A percentile compares a stretch with the other conserved stretches of the same genome.
Conservation (phyloP, 2,329 filamentous ascomycete genomes). For the Aspergillus ustus region DNA sequence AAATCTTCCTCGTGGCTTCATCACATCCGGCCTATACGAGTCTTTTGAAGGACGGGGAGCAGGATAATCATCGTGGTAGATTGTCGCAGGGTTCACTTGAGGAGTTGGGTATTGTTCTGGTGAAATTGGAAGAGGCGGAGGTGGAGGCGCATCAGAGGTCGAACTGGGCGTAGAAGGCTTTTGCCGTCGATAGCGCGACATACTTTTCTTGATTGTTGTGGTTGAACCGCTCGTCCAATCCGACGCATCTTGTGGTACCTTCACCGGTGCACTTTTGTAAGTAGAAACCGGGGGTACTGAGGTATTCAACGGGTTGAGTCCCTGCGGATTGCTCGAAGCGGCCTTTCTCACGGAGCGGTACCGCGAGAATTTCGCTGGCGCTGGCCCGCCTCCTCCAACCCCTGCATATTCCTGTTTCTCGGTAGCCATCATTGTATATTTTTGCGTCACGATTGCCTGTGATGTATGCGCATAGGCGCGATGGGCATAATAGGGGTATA, state of each 20-base stretch:
- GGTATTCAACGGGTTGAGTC: conserved; percentile 17
- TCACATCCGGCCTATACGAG: not conserved
- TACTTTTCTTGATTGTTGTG: conserved; percentile 37
- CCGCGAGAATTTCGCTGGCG: conserved; percentile 56
- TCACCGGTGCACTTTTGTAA: conserved; percentile 23
- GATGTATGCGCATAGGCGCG: not conserved
- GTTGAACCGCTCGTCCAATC: not conserved
- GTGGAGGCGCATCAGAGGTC: conserved; percentile 14
- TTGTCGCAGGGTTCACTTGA: not conserved
- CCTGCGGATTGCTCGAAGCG: conserved; percentile 39
- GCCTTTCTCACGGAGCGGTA: conserved; percentile 62
- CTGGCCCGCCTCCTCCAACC: conserved; percentile 17
- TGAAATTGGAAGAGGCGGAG: conserved; percentile 19
- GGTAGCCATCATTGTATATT: conserved; percentile 24
- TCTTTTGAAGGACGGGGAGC: conserved; percentile 1
- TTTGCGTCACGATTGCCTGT: not conserved
- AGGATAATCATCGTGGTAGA: not conserved
- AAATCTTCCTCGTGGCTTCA: conserved; percentile 5
- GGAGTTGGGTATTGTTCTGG: conserved; percentile 16
- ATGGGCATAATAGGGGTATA: conserved; percentile 2
- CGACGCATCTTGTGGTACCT: conserved; percentile 16
- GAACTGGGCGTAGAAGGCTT: conserved; percentile 24
- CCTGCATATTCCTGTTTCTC: conserved; percentile 24
- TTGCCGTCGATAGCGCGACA: conserved; percentile 41
- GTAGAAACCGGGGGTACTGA: conserved; percentile 22